Evolutionary conservation across 148 eudicot genomes (phyloP).

Genomic region (Oxyria digyna): DNA sequence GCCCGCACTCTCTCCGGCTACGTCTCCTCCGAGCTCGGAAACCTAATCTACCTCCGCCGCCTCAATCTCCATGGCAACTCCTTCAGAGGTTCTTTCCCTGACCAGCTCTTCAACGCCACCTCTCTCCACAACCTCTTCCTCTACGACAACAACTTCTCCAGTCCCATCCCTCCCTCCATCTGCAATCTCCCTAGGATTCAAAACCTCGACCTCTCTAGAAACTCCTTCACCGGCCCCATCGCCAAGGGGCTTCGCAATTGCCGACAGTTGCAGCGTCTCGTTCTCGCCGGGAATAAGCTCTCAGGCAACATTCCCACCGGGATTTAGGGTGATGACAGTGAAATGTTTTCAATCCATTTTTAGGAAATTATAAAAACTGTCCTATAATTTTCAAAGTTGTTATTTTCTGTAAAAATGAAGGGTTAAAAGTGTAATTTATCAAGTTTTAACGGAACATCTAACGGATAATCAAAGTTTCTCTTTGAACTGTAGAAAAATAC

Average conservation of each 20-base stretch:
- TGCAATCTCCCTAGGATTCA: conserved; percentile 53
- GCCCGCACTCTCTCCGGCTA: conserved; percentile 59
- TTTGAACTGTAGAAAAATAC: too few relatives aligned
- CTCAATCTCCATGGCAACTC: conserved; percentile 62
- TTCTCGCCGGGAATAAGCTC: conserved; percentile 41
- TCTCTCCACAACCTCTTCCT: conserved; percentile 67
- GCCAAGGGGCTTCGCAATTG: conserved; percentile 36
- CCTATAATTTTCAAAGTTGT: too few relatives aligned
- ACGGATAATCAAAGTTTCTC: too few relatives aligned
- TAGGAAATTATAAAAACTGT: too few relatives aligned
- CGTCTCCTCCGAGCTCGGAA: conserved; percentile 86
- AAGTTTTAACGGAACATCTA: too few relatives aligned
- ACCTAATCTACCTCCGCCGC: conserved; percentile 52
- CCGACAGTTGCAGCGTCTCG: conserved; percentile 43
- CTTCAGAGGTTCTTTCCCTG: conserved; percentile 63
- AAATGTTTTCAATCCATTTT: too few relatives aligned
- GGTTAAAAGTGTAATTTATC: too few relatives aligned
- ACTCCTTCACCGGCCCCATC: conserved; percentile 41
- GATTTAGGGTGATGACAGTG: too few relatives aligned
- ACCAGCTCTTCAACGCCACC: conserved; percentile 63
- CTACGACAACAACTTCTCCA: conserved; percentile 67
- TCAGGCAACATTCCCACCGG: conserved; percentile 59
- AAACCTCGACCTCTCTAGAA: conserved; percentile 57
- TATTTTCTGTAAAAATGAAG: too few relatives aligned
- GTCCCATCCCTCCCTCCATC: conserved; percentile 50